A percentile compares a stretch with the other conserved stretches of the same genome.
These are phyloP conservation scores for Amniculicola lignicola DNA, from an alignment of 495 filamentous ascomycete genomes.

Conservation along the genomic window DNA sequence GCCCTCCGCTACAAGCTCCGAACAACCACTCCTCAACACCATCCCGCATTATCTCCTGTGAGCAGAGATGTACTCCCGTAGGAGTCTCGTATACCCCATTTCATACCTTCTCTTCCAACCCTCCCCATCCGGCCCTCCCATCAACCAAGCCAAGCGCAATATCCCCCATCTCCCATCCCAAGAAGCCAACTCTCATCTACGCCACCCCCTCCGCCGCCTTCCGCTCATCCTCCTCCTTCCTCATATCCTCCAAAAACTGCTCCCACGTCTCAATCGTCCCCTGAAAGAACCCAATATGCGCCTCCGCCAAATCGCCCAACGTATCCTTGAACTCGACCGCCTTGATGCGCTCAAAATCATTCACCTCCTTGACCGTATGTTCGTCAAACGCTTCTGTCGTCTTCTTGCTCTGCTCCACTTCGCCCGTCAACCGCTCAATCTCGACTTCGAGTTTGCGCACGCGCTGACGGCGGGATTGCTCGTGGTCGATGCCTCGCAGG, in stretches of 20 bases:
- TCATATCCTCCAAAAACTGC: slow-evolving; percentile 82
- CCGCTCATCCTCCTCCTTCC: slow-evolving; percentile 47
- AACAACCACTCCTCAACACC: too few species aligned
- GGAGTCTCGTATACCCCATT: too few species aligned
- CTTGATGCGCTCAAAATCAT: slow-evolving; percentile 95
- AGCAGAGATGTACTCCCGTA: too few species aligned
- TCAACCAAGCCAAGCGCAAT: too few species aligned
- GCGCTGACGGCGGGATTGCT: slow-evolving; percentile 80
- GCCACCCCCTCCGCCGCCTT: slow-evolving; percentile 7
- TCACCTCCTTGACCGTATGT: slow-evolving; percentile 86
- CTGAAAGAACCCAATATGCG: slow-evolving; percentile 83
- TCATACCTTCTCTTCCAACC: too few species aligned
- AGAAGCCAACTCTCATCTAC: not conserved
- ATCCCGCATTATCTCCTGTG: too few species aligned
- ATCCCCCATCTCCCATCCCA: too few species aligned
- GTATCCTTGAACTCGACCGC: slow-evolving; percentile 85
- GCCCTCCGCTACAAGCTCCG: too few species aligned
- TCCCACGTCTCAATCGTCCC: slow-evolving; percentile 84
- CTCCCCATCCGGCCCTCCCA: too few species aligned
- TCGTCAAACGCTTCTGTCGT: slow-evolving; percentile 87
- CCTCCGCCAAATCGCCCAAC: slow-evolving; percentile 74
- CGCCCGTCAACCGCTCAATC: slow-evolving; percentile 83
- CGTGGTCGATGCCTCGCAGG: slow-evolving; percentile 93
- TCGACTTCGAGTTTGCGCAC: slow-evolving; percentile 84
- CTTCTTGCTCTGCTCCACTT: slow-evolving; percentile 80